Evolutionary conservation across 192 early-diverging fungal species (phyloP).

Genomic region (Umbelopsis vinacea): DNA sequence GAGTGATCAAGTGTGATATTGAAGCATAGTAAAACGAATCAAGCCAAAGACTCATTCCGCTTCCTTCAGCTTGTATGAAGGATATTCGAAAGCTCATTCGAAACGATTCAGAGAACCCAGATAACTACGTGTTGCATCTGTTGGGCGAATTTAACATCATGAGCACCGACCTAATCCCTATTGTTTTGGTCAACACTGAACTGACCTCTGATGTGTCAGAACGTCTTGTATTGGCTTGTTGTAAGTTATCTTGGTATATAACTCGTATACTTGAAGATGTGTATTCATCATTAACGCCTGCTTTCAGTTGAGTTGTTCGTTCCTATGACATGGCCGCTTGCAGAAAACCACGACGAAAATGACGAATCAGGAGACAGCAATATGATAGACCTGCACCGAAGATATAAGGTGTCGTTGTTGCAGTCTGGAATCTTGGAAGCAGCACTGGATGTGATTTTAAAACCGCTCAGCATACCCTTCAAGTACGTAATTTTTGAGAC

Average conservation of each 20-base stretch:
- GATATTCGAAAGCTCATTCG: slow-evolving; percentile 89
- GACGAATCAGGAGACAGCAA: slow-evolving; percentile 40
- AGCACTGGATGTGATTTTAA: slow-evolving; percentile 56
- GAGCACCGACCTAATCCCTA: slow-evolving; percentile 78
- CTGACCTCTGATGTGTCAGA: slow-evolving; percentile 36
- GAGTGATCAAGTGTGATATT: too few relatives aligned
- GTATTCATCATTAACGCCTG: background rate
- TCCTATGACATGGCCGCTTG: slow-evolving; percentile 87
- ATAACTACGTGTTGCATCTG: slow-evolving; percentile 62
- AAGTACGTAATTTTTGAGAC: slow-evolving; percentile 25
- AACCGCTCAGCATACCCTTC: slow-evolving; percentile 51
- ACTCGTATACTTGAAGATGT: background rate
- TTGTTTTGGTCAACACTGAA: slow-evolving; percentile 55
- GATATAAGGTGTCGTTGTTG: slow-evolving; percentile 79
- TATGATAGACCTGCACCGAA: slow-evolving; percentile 56
- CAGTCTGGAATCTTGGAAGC: slow-evolving; percentile 53
- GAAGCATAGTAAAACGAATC: background rate
- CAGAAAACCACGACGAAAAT: slow-evolving; percentile 60
- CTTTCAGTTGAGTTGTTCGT: slow-evolving; percentile 80
- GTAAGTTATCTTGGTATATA: slow-evolving; percentile 31
- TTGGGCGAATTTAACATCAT: slow-evolving; percentile 81
- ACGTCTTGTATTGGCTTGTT: slow-evolving; percentile 53
- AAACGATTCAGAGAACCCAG: slow-evolving; percentile 66
- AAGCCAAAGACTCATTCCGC: background rate
- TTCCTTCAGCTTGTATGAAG: slow-evolving; percentile 69